Percentiles rank a stretch among this genome's conserved stretches.
These are phyloP conservation scores for Kentomonas sorsogonicus DNA, from an alignment of 208 protist genomes.

Conservation along the genomic window DNA sequence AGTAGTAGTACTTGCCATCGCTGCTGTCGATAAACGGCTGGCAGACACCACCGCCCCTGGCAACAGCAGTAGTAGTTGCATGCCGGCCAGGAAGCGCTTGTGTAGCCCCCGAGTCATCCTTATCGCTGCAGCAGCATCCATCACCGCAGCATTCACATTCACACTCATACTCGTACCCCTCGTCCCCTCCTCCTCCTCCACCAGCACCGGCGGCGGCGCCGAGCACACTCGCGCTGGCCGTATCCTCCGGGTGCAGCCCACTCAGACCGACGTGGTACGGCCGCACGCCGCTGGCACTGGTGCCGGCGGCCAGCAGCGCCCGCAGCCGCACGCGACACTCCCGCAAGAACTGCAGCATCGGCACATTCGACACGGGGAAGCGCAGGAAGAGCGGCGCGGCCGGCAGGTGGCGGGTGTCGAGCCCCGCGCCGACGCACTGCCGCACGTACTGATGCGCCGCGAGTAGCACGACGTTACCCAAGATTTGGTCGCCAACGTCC, in stretches of 20 bases:
- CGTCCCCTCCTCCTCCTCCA: no score
- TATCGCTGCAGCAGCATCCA: no score
- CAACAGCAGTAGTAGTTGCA: no score
- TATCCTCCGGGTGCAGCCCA: slow-evolving; percentile 32
- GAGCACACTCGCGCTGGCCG: no score
- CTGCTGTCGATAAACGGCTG: no score
- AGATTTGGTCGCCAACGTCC: slow-evolving; percentile 76
- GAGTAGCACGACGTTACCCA: slow-evolving; percentile 75
- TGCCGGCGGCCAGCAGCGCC: slow-evolving; percentile 52
- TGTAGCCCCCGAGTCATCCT: no score
- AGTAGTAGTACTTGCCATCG: no score
- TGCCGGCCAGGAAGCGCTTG: no score
- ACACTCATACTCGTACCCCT: no score
- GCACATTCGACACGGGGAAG: slow-evolving; percentile 64
- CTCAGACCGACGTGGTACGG: slow-evolving; percentile 27
- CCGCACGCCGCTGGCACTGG: slow-evolving; percentile 27
- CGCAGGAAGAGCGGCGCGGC: slow-evolving; percentile 59
- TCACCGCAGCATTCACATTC: no score
- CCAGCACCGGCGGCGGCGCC: no score
- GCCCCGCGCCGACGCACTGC: slow-evolving; percentile 57
- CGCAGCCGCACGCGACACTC: slow-evolving; percentile 71
- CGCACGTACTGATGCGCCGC: slow-evolving; percentile 72
- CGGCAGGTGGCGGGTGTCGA: slow-evolving; percentile 43
- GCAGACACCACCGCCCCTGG: no score
- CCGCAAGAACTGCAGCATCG: slow-evolving; percentile 71